Percentiles rank a stretch among this genome's conserved stretches.
Conservation (phyloP, 1,284 basidiomycete genomes). For the Irpex sp. region DNA sequence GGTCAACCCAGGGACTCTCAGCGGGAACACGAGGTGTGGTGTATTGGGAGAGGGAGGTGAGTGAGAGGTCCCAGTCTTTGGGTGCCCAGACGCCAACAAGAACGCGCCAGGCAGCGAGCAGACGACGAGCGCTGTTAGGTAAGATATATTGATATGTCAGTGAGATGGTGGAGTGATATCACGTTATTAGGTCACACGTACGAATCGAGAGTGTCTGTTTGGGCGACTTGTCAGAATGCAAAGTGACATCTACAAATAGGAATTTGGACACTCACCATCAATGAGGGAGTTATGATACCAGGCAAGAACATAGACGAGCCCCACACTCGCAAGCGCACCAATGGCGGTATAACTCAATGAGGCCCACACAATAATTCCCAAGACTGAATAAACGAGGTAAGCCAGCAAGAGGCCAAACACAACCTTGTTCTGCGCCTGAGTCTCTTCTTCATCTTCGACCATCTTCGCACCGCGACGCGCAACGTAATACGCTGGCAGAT, state of each 20-base stretch:
- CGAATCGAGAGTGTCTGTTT: slow-evolving; percentile 73
- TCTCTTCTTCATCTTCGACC: slow-evolving; percentile 86
- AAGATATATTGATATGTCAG: slow-evolving; percentile 8
- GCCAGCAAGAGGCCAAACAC: slow-evolving; percentile 78
- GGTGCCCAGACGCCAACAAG: slow-evolving; percentile 90
- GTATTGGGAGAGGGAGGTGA: slow-evolving; percentile 70
- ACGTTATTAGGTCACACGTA: slow-evolving; percentile 33
- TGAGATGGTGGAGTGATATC: background rate
- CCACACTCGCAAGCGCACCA: slow-evolving; percentile 35
- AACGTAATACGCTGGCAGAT: slow-evolving; percentile 82
- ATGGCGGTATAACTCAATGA: slow-evolving; percentile 66
- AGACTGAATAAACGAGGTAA: slow-evolving; percentile 73
- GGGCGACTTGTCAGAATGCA: slow-evolving; percentile 11
- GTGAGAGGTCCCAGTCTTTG: slow-evolving; percentile 72
- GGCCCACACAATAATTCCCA: slow-evolving; percentile 83
- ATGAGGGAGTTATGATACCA: slow-evolving; percentile 80
- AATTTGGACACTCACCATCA: slow-evolving; percentile 48
- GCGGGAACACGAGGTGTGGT: slow-evolving; percentile 62
- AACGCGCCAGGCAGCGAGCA: slow-evolving; percentile 86
- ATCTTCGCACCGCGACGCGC: slow-evolving; percentile 70
- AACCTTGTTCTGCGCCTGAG: slow-evolving; percentile 91
- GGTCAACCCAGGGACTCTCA: slow-evolving; percentile 67
- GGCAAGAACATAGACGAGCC: slow-evolving; percentile 67
- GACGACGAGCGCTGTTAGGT: slow-evolving; percentile 63
- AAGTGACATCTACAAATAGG: background rate